These are phyloP conservation scores for Magnusiomyces sp. DNA, from an alignment of 1,139 yeast genomes.

Conservation along the genomic window DNA sequence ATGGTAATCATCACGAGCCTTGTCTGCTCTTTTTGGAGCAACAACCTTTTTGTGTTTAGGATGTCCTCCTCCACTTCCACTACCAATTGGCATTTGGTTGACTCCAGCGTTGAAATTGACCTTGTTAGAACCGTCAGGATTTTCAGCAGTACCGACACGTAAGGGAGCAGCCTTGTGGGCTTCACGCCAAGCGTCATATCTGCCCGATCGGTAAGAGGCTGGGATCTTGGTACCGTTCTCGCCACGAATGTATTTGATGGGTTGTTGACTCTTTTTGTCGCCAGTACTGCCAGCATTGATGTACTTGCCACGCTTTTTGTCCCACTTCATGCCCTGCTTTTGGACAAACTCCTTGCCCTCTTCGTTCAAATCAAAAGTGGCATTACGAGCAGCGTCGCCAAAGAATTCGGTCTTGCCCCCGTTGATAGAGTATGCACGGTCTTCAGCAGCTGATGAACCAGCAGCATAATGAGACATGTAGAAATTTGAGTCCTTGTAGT, in stretches of 20 bases:
- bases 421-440: conserved; percentile 55
- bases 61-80: too few species aligned
- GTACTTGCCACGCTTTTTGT: conserved; percentile 85
- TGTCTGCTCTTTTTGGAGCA: conserved; percentile 89
- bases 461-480: conserved; percentile 91
- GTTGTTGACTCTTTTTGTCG: conserved; percentile 21
- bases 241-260: conserved; percentile 71
- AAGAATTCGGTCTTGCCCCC: conserved; percentile 45
- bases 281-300: conserved; percentile 71
- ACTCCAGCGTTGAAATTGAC: conserved; percentile 27
- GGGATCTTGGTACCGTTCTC: conserved; percentile 93
- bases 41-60: conserved; percentile 57
- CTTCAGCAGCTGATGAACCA: conserved; percentile 59
- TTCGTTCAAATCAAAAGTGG: conserved; percentile 73
- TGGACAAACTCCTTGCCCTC: conserved; percentile 53
- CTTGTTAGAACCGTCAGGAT: conserved; percentile 14
- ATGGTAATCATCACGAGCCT: conserved; percentile 76
- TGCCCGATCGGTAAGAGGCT: conserved; percentile 85
- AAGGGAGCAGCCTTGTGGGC: conserved; percentile 47
- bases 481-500: conserved; percentile 71
- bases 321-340: conserved; percentile 82
- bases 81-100: conserved; percentile 35
- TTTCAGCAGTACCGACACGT: conserved; percentile 50
- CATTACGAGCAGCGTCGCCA: conserved; percentile 73
- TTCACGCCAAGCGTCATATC: conserved; percentile 84